These are phyloP conservation scores for Botryotinia convoluta DNA, from an alignment of 2,329 filamentous ascomycete genomes.

Conservation along the genomic window DNA sequence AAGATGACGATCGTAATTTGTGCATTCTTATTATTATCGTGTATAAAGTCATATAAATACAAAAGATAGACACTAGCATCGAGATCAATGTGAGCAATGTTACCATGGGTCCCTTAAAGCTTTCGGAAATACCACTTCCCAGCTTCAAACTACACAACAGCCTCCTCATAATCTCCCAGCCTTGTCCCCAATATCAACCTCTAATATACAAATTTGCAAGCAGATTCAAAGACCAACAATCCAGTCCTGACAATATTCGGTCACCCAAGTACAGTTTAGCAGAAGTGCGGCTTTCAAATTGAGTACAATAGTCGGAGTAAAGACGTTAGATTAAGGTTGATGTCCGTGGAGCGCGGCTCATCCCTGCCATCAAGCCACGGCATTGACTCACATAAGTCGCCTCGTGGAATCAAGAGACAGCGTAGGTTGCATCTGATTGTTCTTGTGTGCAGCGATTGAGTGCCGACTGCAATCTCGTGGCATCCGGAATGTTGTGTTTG, in stretches of 20 bases:
- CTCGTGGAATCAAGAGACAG: background rate
- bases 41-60: too few relatives aligned
- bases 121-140: too few relatives aligned
- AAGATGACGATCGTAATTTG: too few relatives aligned
- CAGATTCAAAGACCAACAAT: too few relatives aligned
- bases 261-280: background rate
- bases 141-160: background rate
- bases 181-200: background rate
- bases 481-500: background rate
- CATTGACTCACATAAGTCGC: background rate
- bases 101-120: background rate
- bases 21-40: too few relatives aligned
- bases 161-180: background rate
- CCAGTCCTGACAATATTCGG: rapidly evolving
- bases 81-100: background rate
- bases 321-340: background rate
- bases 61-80: background rate
- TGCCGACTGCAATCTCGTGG: background rate
- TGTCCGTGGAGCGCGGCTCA: background rate
- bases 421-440: background rate
- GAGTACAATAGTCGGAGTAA: background rate
- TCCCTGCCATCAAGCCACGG: background rate
- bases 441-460: background rate
- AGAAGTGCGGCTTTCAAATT: background rate
- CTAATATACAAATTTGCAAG: background rate